Percentiles rank a stretch among this genome's conserved stretches.
Evolutionary conservation across 2,329 filamentous ascomycete species (phyloP).

Genomic region (Aspergillus caelatus): DNA sequence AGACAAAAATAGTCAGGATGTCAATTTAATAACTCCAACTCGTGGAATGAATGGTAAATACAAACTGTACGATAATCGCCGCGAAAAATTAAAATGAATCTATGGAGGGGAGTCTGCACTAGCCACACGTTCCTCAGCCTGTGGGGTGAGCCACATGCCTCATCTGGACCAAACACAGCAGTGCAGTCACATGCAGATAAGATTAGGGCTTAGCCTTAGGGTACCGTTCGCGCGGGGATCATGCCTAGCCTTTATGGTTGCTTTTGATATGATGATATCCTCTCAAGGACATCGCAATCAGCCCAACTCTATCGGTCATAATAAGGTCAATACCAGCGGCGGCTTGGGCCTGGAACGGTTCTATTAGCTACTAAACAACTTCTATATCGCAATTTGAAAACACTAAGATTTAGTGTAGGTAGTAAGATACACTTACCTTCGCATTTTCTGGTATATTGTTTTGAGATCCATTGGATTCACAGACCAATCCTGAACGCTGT

Average conservation of each 20-base stretch:
- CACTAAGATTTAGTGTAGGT: neutral
- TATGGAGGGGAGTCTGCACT: neutral
- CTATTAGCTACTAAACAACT: slow-evolving; percentile 10
- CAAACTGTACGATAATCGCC: neutral
- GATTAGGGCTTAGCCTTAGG: neutral
- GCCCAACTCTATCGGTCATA: slow-evolving; percentile 24
- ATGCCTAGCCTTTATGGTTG: neutral
- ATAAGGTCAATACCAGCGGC: slow-evolving; percentile 26
- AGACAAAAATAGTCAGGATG: neutral
- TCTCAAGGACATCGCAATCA: slow-evolving; percentile 19
- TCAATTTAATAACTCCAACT: neutral
- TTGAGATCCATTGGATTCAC: slow-evolving; percentile 38
- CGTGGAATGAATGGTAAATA: neutral
- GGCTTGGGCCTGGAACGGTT: slow-evolving; percentile 19
- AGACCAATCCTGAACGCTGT: slow-evolving; percentile 36
- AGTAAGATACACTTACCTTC: slow-evolving; percentile 8
- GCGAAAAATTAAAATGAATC: slow-evolving; percentile 7
- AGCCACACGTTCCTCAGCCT: neutral
- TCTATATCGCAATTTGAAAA: slow-evolving; percentile 2
- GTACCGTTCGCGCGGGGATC: neutral
- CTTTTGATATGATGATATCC: neutral
- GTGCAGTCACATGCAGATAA: slow-evolving; percentile 4
- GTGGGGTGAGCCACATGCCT: slow-evolving; percentile 8
- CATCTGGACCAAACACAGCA: neutral
- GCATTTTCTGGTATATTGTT: slow-evolving; percentile 28